Evolutionary conservation across 306 rosid genomes (phyloP), one percentile per base, ranked within the genome.

Genomic region (Chamaecrista fasciculata): DNA sequence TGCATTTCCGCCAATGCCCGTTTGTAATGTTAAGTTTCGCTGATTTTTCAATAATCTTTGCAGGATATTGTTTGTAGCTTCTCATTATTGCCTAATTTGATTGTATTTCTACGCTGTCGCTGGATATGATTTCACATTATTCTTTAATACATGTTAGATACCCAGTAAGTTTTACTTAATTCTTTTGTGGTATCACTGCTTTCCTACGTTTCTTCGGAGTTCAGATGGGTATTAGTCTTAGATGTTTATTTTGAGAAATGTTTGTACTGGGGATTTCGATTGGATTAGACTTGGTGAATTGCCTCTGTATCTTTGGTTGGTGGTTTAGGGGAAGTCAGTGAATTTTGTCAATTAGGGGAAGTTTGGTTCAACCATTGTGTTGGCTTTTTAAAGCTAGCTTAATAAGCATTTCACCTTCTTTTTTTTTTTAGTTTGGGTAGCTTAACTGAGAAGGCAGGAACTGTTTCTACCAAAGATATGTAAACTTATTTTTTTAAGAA

Each of bases 101-200:
- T n/a, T n/a, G n/a, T n/a, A n/a, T n/a, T n/a, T n/a, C n/a, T n/a
- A n/a, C n/a, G n/a, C n/a, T n/a, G n/a, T n/a, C n/a, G n/a, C n/a
- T n/a, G 81, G 68, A 55, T 56, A 15, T 49, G 28, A 48, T 71
- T 66, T 49, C 43, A 11, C 20, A 16, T 40, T 42, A 7, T 21
- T 40, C 3, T 62, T 62, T 24, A 24, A 15, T 63, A 1, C 2
- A 29, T 63, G 3, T 43, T 42, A 5, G 23, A 23, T 36, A 16
- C 34, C 36, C 28, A 8, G 20, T 62, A 1, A 19, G 31, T 59
- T 8, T 58, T 31, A 11, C 24, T 24, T 49, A 1, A 4, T 5
- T 37, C 4, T 51, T 50, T 20, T 62, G 31, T 39, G 49, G 5
- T 39, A 2, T 29, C 51, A 15, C 33, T 72, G 3, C 42, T 47